Conservation (phyloP, 257 asterid genomes). For the Coffea eugenioides region DNA sequence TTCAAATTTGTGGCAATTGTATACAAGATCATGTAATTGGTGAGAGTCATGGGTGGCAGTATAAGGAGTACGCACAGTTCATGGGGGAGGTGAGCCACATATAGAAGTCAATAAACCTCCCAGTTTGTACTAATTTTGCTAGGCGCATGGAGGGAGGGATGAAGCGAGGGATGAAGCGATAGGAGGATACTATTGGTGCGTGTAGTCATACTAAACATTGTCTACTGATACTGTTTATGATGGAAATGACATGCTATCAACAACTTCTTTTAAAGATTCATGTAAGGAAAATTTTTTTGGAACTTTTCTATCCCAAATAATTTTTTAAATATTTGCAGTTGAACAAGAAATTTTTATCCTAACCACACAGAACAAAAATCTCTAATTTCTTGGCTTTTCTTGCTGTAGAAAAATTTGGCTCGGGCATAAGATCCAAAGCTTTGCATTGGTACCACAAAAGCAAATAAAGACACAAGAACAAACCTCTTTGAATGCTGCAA, state of each 20-base stretch:
- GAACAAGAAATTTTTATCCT: no score
- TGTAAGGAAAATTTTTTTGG: background rate
- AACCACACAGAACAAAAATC: background rate
- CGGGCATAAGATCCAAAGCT: background rate
- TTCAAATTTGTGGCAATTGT: background rate
- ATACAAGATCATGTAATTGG: no score
- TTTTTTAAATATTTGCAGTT: no score
- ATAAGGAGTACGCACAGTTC: background rate
- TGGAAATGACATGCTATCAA: background rate
- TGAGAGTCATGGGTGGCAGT: background rate
- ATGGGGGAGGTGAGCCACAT: background rate
- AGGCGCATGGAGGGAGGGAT: background rate
- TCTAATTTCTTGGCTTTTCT: no score
- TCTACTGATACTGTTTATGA: background rate
- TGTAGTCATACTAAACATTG: no score
- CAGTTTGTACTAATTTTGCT: no score
- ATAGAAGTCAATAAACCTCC: background rate
- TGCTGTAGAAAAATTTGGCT: no score
- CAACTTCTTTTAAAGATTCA: no score
- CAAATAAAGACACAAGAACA: conserved; percentile 10
- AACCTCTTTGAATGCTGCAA: conserved; percentile 66
- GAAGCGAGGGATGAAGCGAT: background rate
- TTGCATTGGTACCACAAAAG: background rate
- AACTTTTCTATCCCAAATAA: background rate
- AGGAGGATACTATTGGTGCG: background rate